Conservation (phyloP, 2,329 filamentous ascomycete genomes). For the Phialocephala sp. region DNA sequence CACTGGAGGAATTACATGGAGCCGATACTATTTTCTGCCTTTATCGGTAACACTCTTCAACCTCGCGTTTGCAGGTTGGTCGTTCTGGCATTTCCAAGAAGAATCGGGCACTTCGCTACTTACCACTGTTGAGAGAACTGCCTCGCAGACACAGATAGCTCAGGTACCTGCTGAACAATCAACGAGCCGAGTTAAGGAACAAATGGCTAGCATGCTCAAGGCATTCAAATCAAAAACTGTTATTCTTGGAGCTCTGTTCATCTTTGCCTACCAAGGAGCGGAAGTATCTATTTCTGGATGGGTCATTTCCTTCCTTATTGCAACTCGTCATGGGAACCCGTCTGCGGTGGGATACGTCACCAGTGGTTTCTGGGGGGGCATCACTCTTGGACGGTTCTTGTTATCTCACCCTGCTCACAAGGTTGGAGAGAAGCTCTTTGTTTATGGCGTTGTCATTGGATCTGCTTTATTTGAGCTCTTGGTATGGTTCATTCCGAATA, state of each 20-base stretch:
- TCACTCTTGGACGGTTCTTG: slow-evolving; percentile 76
- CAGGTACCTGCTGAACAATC: slow-evolving; percentile 24
- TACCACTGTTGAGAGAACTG: slow-evolving; percentile 49
- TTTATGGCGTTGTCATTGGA: slow-evolving; percentile 65
- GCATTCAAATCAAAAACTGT: slow-evolving; percentile 60
- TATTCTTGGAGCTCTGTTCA: slow-evolving; percentile 77
- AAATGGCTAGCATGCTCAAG: slow-evolving; percentile 49
- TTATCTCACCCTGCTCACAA: slow-evolving; percentile 69
- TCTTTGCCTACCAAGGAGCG: slow-evolving; percentile 85
- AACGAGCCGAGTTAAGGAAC: slow-evolving; percentile 42
- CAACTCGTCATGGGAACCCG: slow-evolving; percentile 71
- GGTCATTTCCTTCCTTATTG: slow-evolving; percentile 86
- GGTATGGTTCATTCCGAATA: slow-evolving; percentile 78
- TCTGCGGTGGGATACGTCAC: slow-evolving; percentile 80
- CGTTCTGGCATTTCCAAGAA: slow-evolving; percentile 72
- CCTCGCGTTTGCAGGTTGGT: slow-evolving; percentile 64
- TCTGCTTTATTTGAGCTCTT: slow-evolving; percentile 74
- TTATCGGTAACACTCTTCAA: slow-evolving; percentile 63
- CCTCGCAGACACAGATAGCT: slow-evolving; percentile 38
- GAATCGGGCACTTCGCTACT: slow-evolving; percentile 55
- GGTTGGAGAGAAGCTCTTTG: slow-evolving; percentile 73
- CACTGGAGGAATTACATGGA: slow-evolving; percentile 64
- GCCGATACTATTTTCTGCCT: slow-evolving; percentile 73
- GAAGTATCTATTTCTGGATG: slow-evolving; percentile 86
- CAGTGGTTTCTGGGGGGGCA: slow-evolving; percentile 73